phyloP scores from a whole-genome alignment of 345 rosid species.

The Acer campestre region DNA sequence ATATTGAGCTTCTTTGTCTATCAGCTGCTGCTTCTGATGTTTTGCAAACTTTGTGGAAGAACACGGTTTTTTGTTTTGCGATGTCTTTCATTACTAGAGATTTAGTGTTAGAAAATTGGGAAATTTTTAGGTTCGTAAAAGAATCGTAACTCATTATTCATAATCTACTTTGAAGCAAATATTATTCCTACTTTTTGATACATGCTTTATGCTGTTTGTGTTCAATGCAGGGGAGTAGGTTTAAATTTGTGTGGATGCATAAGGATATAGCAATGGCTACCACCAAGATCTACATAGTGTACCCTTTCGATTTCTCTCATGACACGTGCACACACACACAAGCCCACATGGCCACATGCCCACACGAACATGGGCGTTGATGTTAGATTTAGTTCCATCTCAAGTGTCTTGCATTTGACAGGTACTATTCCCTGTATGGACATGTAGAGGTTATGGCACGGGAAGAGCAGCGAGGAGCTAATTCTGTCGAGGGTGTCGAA shows the following conservation, averaged over 20 bases:
- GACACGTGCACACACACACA: too few relatives aligned
- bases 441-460: constrained; percentile 95
- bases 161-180: neutral
- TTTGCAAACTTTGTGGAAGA: neutral
- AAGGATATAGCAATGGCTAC: constrained; percentile 39
- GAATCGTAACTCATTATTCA: neutral
- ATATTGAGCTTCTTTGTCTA: neutral
- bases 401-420: constrained; percentile 15
- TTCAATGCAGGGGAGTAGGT: constrained; percentile 12
- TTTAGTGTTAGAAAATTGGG: neutral
- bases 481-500: constrained; percentile 70
- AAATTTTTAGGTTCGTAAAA: neutral
- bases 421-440: constrained; percentile 77
- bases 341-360: neutral
- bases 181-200: neutral
- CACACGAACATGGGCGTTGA: neutral
- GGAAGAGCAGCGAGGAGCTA: constrained; percentile 78
- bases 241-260: neutral
- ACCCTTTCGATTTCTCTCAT: constrained; percentile 12
- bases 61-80: too few relatives aligned
- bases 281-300: constrained; percentile 70
- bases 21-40: neutral
- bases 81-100: too few relatives aligned
- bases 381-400: neutral
- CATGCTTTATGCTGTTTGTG: constrained; percentile 2